Percentiles rank a stretch among this genome's conserved stretches.
Conservation (phyloP, 805 yeast species). For the Metahyphopichia silvanorum region DNA sequence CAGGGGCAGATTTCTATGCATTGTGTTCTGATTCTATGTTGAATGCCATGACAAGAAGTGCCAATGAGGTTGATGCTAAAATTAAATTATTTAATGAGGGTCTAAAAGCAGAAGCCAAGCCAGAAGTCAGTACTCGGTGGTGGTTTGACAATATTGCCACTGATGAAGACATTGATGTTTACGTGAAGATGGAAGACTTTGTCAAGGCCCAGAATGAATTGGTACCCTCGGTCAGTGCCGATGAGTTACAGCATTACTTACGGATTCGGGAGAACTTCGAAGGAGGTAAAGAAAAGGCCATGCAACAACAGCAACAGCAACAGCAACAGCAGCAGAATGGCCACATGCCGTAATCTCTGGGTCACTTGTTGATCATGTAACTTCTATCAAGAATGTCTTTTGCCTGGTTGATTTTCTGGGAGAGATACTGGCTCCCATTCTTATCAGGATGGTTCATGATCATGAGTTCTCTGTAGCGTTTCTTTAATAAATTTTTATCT, state of each 20-base stretch:
- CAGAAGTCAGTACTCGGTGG: slow-evolving; percentile 64
- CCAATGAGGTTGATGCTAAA: slow-evolving; percentile 68
- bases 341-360: no score
- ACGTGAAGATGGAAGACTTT: slow-evolving; percentile 72
- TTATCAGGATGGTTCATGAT: slow-evolving; percentile 42
- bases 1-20: slow-evolving; percentile 98
- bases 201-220: slow-evolving; percentile 68
- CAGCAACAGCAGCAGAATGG: not conserved
- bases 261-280: slow-evolving; percentile 80
- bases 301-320: slow-evolving; percentile 2
- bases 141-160: slow-evolving; percentile 88
- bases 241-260: slow-evolving; percentile 80
- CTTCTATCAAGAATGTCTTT: slow-evolving; percentile 39
- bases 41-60: slow-evolving; percentile 92
- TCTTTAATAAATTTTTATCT: slow-evolving; percentile 27
- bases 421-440: slow-evolving; percentile 36
- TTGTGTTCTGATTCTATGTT: slow-evolving; percentile 93
- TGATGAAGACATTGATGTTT: slow-evolving; percentile 61
- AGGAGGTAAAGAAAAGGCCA: slow-evolving; percentile 49
- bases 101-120: slow-evolving; percentile 25
- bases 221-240: slow-evolving; percentile 82
- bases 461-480: slow-evolving; percentile 37
- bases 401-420: slow-evolving; percentile 43
- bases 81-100: slow-evolving; percentile 48
- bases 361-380: slow-evolving; percentile 25